Base-by-base conservation (phyloP, 768 basidiomycete genomes). In the Grammothele lineata region DNA sequence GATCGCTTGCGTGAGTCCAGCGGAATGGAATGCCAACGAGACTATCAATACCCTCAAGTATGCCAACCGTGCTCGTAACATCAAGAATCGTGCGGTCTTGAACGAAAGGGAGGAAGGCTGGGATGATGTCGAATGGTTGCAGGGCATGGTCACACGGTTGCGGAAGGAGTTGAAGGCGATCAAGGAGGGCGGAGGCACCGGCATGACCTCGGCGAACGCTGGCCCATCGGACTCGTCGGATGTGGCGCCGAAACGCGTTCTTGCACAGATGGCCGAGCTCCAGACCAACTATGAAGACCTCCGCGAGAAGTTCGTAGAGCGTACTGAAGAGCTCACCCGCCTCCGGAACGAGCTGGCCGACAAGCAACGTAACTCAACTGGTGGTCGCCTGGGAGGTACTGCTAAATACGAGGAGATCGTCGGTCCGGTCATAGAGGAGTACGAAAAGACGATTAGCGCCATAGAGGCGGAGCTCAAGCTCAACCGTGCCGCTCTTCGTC, bases 41-140 rank as follows among this genome's bases (percentile, higher is more conserved):
- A 99, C 96, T 0, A 75, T 97, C 49, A 92, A 92, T 62, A 94
- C 92, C 12, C 74, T 98, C 64, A 96, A 96, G 66, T 99, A 98
- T 61, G 96, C 95, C 26, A 94, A 96, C 57, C 87, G 96, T 30
- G 96, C 96, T 10, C 73, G 93, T 53, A 97, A 96, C 61, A 99
- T 99, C 73, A 95, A 94, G 70, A 99, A 99, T 59, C 77, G 84
- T 37, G 94, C 90, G 3, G 81, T 87, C 26, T 77, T 95, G 43
- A 95, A 93, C 60, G 91, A 95, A 68, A 85, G 84, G 59, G 96
- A 99, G 69, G 91, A 92, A 43, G 96, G 96, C 10, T 99, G 96
- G 96, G 95, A 97, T 54, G 96, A 99, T 63, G 72, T 98, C 2
- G 94, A 97, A 62, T 95, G 96, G 85, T 69, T 99, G 36, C 96